Percentiles rank a stretch among this genome's conserved stretches.
Evolutionary conservation across 768 basidiomycete genomes (phyloP).

Genomic region (Mycena vitilis): DNA sequence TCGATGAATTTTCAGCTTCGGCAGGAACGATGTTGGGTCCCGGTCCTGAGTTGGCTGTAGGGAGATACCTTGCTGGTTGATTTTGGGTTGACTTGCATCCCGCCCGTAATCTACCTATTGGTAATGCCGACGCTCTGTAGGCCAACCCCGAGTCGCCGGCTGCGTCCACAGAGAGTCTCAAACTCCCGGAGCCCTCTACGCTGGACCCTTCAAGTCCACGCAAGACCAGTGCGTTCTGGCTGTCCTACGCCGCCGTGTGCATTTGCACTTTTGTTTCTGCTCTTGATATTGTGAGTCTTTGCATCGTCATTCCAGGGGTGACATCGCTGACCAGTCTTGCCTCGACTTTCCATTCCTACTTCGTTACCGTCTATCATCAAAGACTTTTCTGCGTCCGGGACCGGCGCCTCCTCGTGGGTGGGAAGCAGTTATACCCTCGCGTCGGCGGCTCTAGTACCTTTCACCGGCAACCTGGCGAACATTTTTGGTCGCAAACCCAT

Average conservation of each 20-base stretch:
- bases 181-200: no score
- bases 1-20: no score
- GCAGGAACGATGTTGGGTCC: no score
- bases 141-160: no score
- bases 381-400: not conserved
- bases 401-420: slow-evolving; percentile 3
- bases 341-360: slow-evolving; percentile 13
- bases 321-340: not conserved
- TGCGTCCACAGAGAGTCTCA: no score
- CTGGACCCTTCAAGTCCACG: not conserved
- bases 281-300: slow-evolving; percentile 4
- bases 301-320: not conserved
- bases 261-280: slow-evolving; percentile 12
- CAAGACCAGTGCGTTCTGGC: slow-evolving; percentile 15
- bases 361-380: slow-evolving; percentile 5
- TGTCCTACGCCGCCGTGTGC: slow-evolving; percentile 5
- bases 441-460: slow-evolving; percentile 51
- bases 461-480: slow-evolving; percentile 18
- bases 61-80: no score
- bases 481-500: no score
- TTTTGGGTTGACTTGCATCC: no score
- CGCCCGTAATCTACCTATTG: no score
- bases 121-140: no score
- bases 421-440: slow-evolving; percentile 47
- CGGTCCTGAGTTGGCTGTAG: no score